These are phyloP conservation scores for Nakazawaea anatomiae DNA, from an alignment of 805 yeast species.

Conservation along the genomic window DNA sequence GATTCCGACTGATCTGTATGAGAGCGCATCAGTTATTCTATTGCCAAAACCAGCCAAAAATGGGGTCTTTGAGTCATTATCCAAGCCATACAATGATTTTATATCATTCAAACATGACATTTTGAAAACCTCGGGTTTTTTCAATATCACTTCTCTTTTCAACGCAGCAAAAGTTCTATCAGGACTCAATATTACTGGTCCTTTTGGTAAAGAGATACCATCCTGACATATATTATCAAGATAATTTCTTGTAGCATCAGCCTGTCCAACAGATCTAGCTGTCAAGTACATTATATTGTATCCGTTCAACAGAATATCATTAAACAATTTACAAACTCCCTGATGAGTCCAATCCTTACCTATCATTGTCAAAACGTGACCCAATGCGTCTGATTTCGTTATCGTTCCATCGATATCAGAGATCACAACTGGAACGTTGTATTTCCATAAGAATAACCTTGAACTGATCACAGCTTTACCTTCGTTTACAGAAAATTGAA, in stretches of 20 bases:
- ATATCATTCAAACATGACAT: slow-evolving; percentile 95
- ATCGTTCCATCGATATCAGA: slow-evolving; percentile 98
- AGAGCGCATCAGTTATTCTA: slow-evolving; percentile 91
- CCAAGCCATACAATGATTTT: slow-evolving; percentile 52
- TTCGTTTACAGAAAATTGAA: slow-evolving; percentile 73
- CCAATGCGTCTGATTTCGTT: slow-evolving; percentile 95
- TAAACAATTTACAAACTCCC: slow-evolving; percentile 88
- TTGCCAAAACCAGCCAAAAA: slow-evolving; percentile 98
- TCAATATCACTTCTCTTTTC: slow-evolving; percentile 82
- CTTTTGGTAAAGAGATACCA: slow-evolving; percentile 68
- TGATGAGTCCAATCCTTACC: slow-evolving; percentile 98
- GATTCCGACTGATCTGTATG: slow-evolving; percentile 88
- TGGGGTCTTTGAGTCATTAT: slow-evolving; percentile 46
- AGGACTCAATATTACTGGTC: slow-evolving; percentile 93
- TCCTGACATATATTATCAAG: slow-evolving; percentile 73
- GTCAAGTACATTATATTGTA: slow-evolving; percentile 91
- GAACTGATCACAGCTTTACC: slow-evolving; percentile 76
- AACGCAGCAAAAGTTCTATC: slow-evolving; percentile 96
- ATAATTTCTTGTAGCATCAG: slow-evolving; percentile 86
- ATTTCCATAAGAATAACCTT: slow-evolving; percentile 77
- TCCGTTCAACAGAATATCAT: slow-evolving; percentile 83
- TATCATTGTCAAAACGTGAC: slow-evolving; percentile 87
- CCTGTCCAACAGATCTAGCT: slow-evolving; percentile 92
- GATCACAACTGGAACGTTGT: slow-evolving; percentile 83
- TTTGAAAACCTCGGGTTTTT: slow-evolving; percentile 97